Conservation (phyloP, 2,329 filamentous ascomycete species). For the Scleromitrula shiraiana region DNA sequence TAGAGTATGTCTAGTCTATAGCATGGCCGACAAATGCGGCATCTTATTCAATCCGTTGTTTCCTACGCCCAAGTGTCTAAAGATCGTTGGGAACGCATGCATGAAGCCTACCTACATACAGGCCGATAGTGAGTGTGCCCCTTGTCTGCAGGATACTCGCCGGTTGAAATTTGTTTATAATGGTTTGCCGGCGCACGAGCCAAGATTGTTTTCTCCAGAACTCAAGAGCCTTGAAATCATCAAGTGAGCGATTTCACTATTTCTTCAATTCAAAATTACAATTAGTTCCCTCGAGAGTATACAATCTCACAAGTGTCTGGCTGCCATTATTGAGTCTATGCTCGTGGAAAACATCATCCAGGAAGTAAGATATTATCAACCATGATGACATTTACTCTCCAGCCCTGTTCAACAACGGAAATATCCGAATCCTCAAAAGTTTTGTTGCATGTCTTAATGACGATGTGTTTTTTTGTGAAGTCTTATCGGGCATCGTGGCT, state of each 20-base stretch:
- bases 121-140: not conserved
- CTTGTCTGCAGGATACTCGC: not conserved
- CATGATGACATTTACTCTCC: too few relatives aligned
- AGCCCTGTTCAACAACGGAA: constrained; percentile 2
- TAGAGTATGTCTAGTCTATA: not conserved
- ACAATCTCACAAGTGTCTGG: too few relatives aligned
- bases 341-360: too few relatives aligned
- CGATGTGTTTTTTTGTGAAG: constrained; percentile 10
- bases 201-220: not conserved
- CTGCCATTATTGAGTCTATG: too few relatives aligned
- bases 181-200: constrained; percentile 5
- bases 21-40: not conserved
- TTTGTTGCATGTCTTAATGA: constrained; percentile 11
- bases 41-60: not conserved
- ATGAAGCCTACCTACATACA: not conserved
- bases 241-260: not conserved
- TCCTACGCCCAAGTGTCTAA: not conserved
- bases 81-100: not conserved
- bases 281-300: too few relatives aligned
- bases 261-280: too few relatives aligned
- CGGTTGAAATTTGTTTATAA: not conserved
- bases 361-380: too few relatives aligned
- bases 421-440: constrained; percentile 3
- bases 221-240: not conserved
- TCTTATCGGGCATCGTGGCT: constrained; percentile 7